Percentiles rank a stretch among this genome's conserved stretches.
phyloP scores from a whole-genome alignment of 2,329 filamentous ascomycete species.

The Daldinia eschscholtzii region DNA sequence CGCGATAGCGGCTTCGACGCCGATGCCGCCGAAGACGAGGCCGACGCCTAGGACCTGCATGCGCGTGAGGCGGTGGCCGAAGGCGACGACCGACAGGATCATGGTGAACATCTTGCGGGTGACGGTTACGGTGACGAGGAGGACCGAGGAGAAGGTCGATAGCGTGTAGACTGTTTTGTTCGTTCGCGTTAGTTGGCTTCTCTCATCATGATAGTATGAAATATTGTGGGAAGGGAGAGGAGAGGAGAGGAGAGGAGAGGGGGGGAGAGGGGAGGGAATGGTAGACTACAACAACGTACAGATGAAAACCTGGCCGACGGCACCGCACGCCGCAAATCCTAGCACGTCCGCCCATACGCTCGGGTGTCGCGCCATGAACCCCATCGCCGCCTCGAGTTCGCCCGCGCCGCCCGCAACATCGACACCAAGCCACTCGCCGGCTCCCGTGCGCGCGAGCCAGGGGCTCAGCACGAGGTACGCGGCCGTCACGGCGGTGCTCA shows the following conservation, averaged over 20 bases:
- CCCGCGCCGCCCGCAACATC: constrained; percentile 74
- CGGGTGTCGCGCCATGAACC: constrained; percentile 84
- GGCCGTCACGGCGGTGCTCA: constrained; percentile 82
- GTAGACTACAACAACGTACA: constrained; percentile 63
- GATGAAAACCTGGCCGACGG: constrained; percentile 95
- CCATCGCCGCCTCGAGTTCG: constrained; percentile 83
- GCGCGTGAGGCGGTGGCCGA: constrained; percentile 85
- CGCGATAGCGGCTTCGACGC: constrained; percentile 86
- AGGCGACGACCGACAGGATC: constrained; percentile 94
- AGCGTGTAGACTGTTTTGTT: constrained; percentile 80
- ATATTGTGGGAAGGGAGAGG: no score
- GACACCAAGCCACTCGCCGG: constrained; percentile 76
- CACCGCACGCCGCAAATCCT: constrained; percentile 89
- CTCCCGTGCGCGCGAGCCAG: constrained; percentile 76
- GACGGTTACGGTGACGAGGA: constrained; percentile 96
- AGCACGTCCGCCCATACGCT: constrained; percentile 88
- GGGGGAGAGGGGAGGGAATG: background rate
- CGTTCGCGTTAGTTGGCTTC: constrained; percentile 39
- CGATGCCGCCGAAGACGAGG: constrained; percentile 95
- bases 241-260: background rate
- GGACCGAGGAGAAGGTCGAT: constrained; percentile 88
- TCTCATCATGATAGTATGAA: no score
- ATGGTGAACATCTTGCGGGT: constrained; percentile 99
- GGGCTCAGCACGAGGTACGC: constrained; percentile 83
- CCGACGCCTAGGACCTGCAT: constrained; percentile 96